A percentile compares a stretch with the other conserved stretches of the same genome.
Evolutionary conservation across 2,329 filamentous ascomycete species (phyloP).

Genomic region (Exserohilum rostratum): DNA sequence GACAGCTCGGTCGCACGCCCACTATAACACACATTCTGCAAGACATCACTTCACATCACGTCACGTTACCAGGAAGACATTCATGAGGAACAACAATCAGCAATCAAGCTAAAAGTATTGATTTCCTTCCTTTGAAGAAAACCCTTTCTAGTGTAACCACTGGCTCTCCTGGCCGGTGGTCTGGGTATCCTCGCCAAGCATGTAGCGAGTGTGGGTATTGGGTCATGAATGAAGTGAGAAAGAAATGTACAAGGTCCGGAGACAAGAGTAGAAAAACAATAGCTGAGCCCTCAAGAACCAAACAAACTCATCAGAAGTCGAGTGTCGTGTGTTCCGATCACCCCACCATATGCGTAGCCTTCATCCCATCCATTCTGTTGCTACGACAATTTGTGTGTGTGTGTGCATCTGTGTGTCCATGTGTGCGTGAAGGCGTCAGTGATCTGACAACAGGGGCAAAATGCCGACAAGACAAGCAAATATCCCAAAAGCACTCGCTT

Average conservation of each 20-base stretch:
- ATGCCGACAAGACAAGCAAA: slow-evolving; percentile 36
- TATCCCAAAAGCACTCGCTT: slow-evolving; percentile 46
- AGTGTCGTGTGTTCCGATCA: slow-evolving; percentile 27
- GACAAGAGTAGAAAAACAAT: slow-evolving; percentile 12
- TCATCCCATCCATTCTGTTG: slow-evolving; percentile 27
- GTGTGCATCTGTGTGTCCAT: slow-evolving; percentile 24
- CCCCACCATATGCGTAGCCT: slow-evolving; percentile 30
- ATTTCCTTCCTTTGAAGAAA: slow-evolving; percentile 47
- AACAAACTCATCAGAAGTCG: slow-evolving; percentile 1
- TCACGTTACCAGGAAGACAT: background rate
- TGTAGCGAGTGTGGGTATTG: slow-evolving; percentile 39
- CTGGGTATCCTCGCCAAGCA: slow-evolving; percentile 27
- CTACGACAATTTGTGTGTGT: slow-evolving; percentile 45
- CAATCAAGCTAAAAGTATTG: slow-evolving; percentile 21
- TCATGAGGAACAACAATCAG: background rate
- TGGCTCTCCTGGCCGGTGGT: slow-evolving; percentile 25
- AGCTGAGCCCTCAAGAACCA: slow-evolving; percentile 7
- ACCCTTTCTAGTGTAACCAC: slow-evolving; percentile 43
- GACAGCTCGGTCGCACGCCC: slow-evolving; percentile 10
- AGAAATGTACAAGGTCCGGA: slow-evolving; percentile 17
- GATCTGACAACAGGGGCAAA: slow-evolving; percentile 35
- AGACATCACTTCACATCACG: background rate
- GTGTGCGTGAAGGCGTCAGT: slow-evolving; percentile 26
- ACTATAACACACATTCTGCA: slow-evolving; percentile 1
- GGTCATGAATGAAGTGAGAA: slow-evolving; percentile 10